Evolutionary conservation across 2,329 filamentous ascomycete genomes (phyloP), one percentile per base, ranked within the genome.

Genomic region (Aureobasidium sp.): DNA sequence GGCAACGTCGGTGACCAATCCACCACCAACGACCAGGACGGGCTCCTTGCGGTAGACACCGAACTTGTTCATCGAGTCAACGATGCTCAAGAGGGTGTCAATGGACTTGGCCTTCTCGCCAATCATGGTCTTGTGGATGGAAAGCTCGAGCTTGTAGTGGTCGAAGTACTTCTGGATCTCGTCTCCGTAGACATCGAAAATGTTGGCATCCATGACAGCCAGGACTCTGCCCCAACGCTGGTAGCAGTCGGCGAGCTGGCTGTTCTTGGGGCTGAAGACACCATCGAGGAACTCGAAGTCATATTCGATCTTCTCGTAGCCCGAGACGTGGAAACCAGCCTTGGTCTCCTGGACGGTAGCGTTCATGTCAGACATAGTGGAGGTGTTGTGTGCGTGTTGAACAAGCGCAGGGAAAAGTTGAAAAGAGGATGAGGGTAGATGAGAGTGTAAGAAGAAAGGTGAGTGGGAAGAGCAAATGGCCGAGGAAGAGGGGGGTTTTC

Each of bases 261-360:
- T 67, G 68, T 88, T 87, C 65, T 77, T 68, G 45, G 77, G 68
- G 69, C 87, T 76, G 73, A 90, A 89, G 62, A 90, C 80, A 52
- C 82, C 83, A 66, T 90, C 86, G 49, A 89, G 80, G 73, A 90
- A 89, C 60, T 84, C 83, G 72, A 90, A 90, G 74, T 88, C 86
- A 71, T 89, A 89, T 69, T 87, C 83, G 69, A 89, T 89, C 78
- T 88, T 89, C 78, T 90, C 87, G 67, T 88, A 88, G 29, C 87
- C 87, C 67, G 85, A 83, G 64, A 89, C 86, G 66, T 87, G 83
- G 74, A 89, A 89, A 41, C 86, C 87, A 63, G 79, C 77, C 67
- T 79, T 74, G 64, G 84, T 89, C 75, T 86, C 82, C 64, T 78
- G 74, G 65, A 89, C 64, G 58, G 80, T 81, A 62, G 86, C 86